Evolutionary conservation across 1,139 yeast species (phyloP), one percentile per base, ranked within the genome.

Genomic region (Ogataea hybrid): DNA sequence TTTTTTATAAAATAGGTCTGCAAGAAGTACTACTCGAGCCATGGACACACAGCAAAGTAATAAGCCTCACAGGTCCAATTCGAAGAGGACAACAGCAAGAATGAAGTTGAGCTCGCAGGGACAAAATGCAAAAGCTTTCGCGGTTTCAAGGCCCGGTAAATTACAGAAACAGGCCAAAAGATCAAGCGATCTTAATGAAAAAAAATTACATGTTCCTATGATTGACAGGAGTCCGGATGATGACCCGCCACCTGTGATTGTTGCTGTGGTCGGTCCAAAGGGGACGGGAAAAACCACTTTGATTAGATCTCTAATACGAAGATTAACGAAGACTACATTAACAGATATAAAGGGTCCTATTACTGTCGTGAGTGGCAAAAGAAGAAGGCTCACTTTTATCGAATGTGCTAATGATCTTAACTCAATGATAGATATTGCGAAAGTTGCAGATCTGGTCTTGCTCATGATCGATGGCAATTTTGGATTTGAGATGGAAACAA

Each of bases 401-500:
- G 99, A 94, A 63, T 94, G 95, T 49, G 79, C 85, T 17, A 92
- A 90, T 58, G 98, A 94, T 62, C 68, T 94, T 60, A 90, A 89
- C 62, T 83, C 96, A 4, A 92, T 94, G 98, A 81, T 90, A 34
- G 99, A 94, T 67, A 79, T 94, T 32, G 96, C 98, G 27, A 94
- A 94, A 59, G 80, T 90, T 42, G 97, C 97, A 0, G 99, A 94
- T 64, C 71, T 94, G 50, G 96, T 94, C 16, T 71, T 94, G 43
- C 65, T 94, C 48, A 69, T 92, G 73, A 81, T 94, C 49, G 99
- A 94, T 68, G 98, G 98, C 49, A 94, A 94, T 63, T 94, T 88
- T 62, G 99, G 99, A 4, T 81, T 94, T 50, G 99, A 94, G 68
- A 94, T 94, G 99, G 99, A 94, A 65, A 94, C 98, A 12, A 94